Evolutionary conservation across 2,329 filamentous ascomycete species (phyloP), one percentile per base, ranked within the genome.

Genomic region (Beauveria australis): DNA sequence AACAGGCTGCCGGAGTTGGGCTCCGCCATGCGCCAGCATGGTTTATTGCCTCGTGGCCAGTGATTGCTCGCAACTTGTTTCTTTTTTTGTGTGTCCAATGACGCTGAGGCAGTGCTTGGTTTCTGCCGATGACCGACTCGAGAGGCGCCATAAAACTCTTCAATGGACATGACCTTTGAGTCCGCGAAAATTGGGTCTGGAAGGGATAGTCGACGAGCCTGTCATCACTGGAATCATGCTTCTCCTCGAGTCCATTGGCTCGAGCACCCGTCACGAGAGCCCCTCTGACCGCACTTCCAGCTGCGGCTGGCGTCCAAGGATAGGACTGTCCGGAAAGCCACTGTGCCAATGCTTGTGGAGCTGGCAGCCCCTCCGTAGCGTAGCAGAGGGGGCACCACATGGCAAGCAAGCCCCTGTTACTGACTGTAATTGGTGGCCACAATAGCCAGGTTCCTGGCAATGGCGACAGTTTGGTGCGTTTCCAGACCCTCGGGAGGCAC

Each of bases 401-500:
- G 58, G 58, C 58, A 60, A 54, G 63, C 61, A 61, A 59, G 16
- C 58, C 58, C 58, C 30, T 60, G 58, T 44, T 54, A 46, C 51
- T 51, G 18, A 26, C 12, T 54, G 58, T 48, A 41, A 60, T 60
- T 60, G 58, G 51, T 64, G 47, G 60, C 64, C 65, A 60, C 63
- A 59, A 65, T 62, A 62, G 63, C 64, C 65, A 54, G 58, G 61
- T 63, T 61, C 59, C 60, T 66, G 59, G 63, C 64, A 66, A 66
- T 62, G 65, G 62, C 64, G 64, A 68, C 63, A 62, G 62, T 65
- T 67, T 58, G 65, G 67, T 66, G 63, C 64, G 63, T 68, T 71
- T 66, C 71, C 71, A 72, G 69, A 71, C 64, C 68, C 66, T 68
- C 70, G 71, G 68, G 66, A 72, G 69, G 66, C 66, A 66, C 65